Evolutionary conservation across 1,284 basidiomycete species (phyloP).

Genomic region (Neolentinus lepideus): DNA sequence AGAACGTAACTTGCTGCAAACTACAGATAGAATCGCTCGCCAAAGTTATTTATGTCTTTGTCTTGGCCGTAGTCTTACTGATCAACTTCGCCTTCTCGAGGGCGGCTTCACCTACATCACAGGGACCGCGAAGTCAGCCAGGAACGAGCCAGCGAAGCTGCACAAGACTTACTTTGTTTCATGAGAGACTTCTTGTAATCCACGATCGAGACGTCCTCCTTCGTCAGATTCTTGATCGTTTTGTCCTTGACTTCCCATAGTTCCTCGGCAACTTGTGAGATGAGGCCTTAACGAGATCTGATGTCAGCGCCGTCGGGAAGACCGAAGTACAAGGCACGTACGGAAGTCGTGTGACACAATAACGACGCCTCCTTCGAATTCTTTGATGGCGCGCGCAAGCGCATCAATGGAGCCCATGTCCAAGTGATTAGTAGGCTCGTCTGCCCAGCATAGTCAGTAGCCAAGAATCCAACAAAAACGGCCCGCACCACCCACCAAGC

Average conservation of each 20-base stretch:
- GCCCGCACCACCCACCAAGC: slow-evolving; percentile 42
- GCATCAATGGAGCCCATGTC: slow-evolving; percentile 97
- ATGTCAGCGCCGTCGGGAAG: background rate
- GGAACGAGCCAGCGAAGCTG: slow-evolving; percentile 7
- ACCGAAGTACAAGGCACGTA: background rate
- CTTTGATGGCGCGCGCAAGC: slow-evolving; percentile 90
- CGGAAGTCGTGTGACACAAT: slow-evolving; percentile 2
- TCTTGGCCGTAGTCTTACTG: slow-evolving; percentile 68
- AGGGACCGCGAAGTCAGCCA: slow-evolving; percentile 7
- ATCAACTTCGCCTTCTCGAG: slow-evolving; percentile 92
- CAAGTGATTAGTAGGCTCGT: slow-evolving; percentile 91
- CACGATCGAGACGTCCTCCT: slow-evolving; percentile 80
- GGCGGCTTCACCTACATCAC: slow-evolving; percentile 49
- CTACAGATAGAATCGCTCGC: background rate
- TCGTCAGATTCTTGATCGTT: slow-evolving; percentile 91
- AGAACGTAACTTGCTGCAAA: background rate
- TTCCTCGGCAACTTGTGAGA: slow-evolving; percentile 94
- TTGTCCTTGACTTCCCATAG: slow-evolving; percentile 97
- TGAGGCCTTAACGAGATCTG: slow-evolving; percentile 46
- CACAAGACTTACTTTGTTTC: slow-evolving; percentile 47
- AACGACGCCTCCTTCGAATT: slow-evolving; percentile 92
- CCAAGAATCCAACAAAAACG: background rate
- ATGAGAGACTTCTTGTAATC: slow-evolving; percentile 86
- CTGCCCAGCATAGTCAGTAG: slow-evolving; percentile 22
- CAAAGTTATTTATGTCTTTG: slow-evolving; percentile 39